phyloP scores from a whole-genome alignment of 768 basidiomycete species.

The Artomyces pyxidatus region DNA sequence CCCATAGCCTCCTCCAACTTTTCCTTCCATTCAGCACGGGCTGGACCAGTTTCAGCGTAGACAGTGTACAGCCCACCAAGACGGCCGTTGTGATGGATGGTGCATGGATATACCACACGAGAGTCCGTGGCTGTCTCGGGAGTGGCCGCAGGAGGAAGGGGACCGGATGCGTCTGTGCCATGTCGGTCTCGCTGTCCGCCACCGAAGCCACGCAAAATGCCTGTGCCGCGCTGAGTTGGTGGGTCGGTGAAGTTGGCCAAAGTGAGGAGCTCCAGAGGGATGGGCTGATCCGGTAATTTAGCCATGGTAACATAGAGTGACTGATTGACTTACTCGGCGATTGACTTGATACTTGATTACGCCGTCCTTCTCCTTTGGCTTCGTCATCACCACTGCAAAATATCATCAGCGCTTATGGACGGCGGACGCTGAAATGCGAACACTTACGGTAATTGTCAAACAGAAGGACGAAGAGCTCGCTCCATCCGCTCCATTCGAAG shows the following conservation, averaged over 20 bases:
- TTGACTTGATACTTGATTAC: conserved; percentile 72
- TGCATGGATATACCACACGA: conserved; percentile 79
- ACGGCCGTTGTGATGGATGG: conserved; percentile 82
- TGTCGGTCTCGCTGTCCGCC: conserved; percentile 28
- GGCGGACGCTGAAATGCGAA: too few species aligned
- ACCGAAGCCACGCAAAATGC: conserved; percentile 58
- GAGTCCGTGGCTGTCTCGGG: conserved; percentile 49
- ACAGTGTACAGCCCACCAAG: conserved; percentile 81
- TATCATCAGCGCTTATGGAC: too few species aligned
- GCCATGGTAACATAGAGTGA: neutral
- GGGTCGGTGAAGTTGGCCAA: conserved; percentile 78
- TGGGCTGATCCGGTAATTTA: conserved; percentile 47
- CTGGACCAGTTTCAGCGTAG: conserved; percentile 74
- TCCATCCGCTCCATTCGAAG: conserved; percentile 85
- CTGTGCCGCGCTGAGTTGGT: conserved; percentile 64
- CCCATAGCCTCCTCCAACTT: conserved; percentile 86
- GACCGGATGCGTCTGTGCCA: conserved; percentile 17
- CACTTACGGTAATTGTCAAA: conserved; percentile 91
- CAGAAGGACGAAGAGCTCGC: conserved; percentile 80
- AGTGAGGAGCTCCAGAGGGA: conserved; percentile 85
- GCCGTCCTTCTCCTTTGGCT: conserved; percentile 72
- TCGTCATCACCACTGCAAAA: conserved; percentile 85
- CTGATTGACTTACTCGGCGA: conserved; percentile 48
- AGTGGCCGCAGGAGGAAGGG: conserved; percentile 22
- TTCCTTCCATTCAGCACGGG: conserved; percentile 79